These are phyloP conservation scores for Solanum neorickii DNA, from an alignment of 257 asterid genomes.

Conservation along the genomic window DNA sequence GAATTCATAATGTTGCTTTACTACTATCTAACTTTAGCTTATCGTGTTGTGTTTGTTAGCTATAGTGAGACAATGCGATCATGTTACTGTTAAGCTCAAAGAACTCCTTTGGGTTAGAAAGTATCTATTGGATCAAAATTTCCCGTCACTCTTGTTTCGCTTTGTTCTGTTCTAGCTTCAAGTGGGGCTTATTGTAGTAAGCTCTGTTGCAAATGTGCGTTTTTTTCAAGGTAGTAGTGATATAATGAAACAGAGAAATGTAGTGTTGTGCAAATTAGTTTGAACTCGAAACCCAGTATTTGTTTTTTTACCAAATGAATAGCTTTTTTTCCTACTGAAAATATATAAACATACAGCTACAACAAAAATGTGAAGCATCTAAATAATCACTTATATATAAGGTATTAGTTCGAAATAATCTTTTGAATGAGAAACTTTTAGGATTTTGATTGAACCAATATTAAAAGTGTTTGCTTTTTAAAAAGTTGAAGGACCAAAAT, in stretches of 20 bases:
- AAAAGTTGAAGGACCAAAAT: background rate
- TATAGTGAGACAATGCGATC: background rate
- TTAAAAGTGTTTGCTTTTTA: background rate
- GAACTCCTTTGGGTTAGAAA: background rate
- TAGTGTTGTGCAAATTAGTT: background rate
- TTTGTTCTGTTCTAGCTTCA: too few relatives aligned
- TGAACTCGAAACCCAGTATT: background rate
- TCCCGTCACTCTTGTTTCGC: background rate
- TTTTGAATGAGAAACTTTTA: too few relatives aligned
- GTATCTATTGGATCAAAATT: background rate
- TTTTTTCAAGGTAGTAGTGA: background rate
- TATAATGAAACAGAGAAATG: background rate
- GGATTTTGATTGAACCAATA: too few relatives aligned
- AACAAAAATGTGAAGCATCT: too few relatives aligned
- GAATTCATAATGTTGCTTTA: background rate
- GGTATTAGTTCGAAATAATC: too few relatives aligned
- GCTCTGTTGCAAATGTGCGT: background rate
- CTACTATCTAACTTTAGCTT: background rate
- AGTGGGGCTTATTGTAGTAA: too few relatives aligned
- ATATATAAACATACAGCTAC: too few relatives aligned
- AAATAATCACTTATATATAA: too few relatives aligned
- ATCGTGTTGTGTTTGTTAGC: background rate
- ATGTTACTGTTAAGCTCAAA: background rate
- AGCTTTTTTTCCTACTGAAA: background rate
- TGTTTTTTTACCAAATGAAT: background rate